Percentiles rank a stretch among this genome's conserved stretches.
phyloP scores from a whole-genome alignment of 805 yeast species.

The Ogataea methanolica region DNA sequence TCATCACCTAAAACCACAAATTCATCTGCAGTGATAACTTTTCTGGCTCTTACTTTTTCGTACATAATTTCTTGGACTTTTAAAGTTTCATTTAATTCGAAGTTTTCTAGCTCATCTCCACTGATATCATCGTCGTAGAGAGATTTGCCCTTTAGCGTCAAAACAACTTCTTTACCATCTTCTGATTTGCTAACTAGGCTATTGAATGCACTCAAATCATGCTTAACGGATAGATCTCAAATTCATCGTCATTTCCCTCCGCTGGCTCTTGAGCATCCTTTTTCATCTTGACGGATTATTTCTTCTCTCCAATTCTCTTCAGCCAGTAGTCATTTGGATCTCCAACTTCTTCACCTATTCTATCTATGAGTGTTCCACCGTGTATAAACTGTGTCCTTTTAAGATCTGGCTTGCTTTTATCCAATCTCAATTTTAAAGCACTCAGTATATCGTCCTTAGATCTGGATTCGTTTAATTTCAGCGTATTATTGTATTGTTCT shows the following conservation, averaged over 20 bases:
- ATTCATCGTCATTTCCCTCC: conserved; percentile 16
- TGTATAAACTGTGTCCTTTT: conserved; percentile 18
- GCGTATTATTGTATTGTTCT: conserved; percentile 29
- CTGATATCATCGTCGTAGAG: conserved; percentile 34
- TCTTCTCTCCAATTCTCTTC: conserved; percentile 23
- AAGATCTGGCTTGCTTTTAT: conserved; percentile 13
- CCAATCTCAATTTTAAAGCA: conserved; percentile 10
- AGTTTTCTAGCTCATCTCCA: conserved; percentile 38
- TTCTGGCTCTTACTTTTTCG: conserved; percentile 17
- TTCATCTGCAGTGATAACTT: conserved; percentile 26
- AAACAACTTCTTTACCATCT: conserved; percentile 35
- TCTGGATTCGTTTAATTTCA: conserved; percentile 28
- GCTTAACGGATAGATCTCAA: conserved; percentile 41
- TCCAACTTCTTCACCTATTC: conserved; percentile 21
- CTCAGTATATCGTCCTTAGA: conserved; percentile 29
- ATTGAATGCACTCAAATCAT: conserved; percentile 36
- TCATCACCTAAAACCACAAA: conserved; percentile 5
- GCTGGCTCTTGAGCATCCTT: conserved; percentile 1
- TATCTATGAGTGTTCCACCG: conserved; percentile 24
- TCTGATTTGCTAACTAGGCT: conserved; percentile 29
- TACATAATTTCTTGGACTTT: conserved; percentile 18
- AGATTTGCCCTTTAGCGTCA: conserved; percentile 54
- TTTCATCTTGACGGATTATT: conserved; percentile 3
- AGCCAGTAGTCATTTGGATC: conserved; percentile 34
- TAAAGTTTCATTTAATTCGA: conserved; percentile 13